Percentiles rank a stretch among this genome's conserved stretches.
These are phyloP conservation scores for Candida mattraensis DNA, from an alignment of 805 yeast species.

Conservation along the genomic window DNA sequence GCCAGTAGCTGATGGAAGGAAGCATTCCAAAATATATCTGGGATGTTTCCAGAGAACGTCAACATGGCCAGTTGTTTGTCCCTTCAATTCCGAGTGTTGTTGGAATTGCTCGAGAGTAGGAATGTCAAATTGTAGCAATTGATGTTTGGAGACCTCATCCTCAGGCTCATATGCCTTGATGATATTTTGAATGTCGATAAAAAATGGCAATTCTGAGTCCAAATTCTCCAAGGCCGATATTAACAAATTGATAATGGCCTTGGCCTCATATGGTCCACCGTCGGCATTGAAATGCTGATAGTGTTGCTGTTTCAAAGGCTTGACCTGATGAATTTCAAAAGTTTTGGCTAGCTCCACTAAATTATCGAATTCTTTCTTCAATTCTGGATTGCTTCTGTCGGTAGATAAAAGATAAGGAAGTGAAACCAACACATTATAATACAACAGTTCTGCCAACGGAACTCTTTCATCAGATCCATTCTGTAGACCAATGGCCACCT, in stretches of 20 bases:
- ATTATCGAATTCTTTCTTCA: constrained; percentile 39
- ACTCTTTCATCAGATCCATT: constrained; percentile 39
- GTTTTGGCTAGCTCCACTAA: constrained; percentile 44
- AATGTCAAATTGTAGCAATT: constrained; percentile 23
- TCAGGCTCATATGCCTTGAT: constrained; percentile 16
- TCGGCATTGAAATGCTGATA: constrained; percentile 37
- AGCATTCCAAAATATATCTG: constrained; percentile 60
- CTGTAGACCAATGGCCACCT: constrained; percentile 58
- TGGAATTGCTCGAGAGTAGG: constrained; percentile 39
- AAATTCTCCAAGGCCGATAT: constrained; percentile 51
- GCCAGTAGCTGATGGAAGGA: constrained; percentile 47
- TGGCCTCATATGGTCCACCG: constrained; percentile 50
- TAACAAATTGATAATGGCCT: constrained; percentile 47
- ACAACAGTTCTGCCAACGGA: constrained; percentile 68
- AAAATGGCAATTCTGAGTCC: constrained; percentile 42
- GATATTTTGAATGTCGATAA: constrained; percentile 36
- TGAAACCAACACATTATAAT: constrained; percentile 57
- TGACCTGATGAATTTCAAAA: constrained; percentile 17
- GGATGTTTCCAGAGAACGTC: constrained; percentile 71
- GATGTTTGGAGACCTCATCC: constrained; percentile 26
- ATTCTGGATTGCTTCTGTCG: constrained; percentile 26
- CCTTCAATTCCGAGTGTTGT: constrained; percentile 33
- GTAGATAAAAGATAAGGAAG: constrained; percentile 52
- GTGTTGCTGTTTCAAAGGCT: background rate
- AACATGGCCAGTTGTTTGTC: constrained; percentile 44